Conservation (phyloP, 192 early-diverging fungal genomes). For the Backusella tarrabulga region DNA sequence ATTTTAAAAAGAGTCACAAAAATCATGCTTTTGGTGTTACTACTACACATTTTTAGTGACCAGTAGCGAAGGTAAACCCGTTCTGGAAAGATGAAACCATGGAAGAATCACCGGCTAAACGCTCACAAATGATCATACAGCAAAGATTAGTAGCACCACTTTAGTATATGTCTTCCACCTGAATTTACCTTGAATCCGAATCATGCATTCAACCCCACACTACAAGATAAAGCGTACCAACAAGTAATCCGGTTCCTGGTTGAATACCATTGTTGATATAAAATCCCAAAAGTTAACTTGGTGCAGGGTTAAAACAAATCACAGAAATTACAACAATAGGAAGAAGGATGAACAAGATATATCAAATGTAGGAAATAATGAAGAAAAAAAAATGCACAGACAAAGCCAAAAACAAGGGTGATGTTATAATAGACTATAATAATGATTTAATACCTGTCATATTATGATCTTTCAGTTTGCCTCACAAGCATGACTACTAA, state of each 20-base stretch:
- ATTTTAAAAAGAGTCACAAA: background rate
- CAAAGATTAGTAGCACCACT: constrained; percentile 63
- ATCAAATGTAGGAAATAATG: background rate
- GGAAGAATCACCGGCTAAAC: too few species aligned
- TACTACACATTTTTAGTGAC: too few species aligned
- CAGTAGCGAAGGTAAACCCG: too few species aligned
- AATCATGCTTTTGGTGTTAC: background rate
- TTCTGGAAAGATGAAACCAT: too few species aligned
- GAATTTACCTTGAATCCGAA: constrained; percentile 66
- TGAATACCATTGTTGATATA: constrained; percentile 42
- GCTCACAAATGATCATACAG: too few species aligned
- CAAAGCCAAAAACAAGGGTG: background rate
- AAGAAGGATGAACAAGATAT: background rate
- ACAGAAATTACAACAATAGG: background rate
- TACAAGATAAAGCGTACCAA: constrained; percentile 68
- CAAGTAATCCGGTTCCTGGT: constrained; percentile 70
- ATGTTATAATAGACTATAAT: background rate
- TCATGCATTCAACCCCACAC: constrained; percentile 57
- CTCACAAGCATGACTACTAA: background rate
- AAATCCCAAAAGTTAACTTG: constrained; percentile 16
- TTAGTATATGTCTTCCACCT: constrained; percentile 73
- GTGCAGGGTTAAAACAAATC: background rate
- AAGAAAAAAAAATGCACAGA: background rate
- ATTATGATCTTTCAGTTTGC: background rate
- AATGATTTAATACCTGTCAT: background rate